Evolutionary conservation across 805 yeast species (phyloP), one percentile per base, ranked within the genome.

Genomic region (Priceomyces castillae): DNA sequence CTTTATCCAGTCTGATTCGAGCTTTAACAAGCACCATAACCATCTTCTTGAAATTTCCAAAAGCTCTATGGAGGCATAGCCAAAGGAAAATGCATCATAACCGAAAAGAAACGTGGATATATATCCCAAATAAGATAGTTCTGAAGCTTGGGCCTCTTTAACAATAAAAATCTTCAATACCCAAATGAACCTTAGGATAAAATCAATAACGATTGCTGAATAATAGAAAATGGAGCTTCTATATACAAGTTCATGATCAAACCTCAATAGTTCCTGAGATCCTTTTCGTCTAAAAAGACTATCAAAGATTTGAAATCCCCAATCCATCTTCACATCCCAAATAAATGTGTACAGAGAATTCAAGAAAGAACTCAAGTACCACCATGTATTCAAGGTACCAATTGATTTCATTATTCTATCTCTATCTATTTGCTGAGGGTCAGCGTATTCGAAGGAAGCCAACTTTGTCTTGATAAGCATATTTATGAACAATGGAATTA

Each of bases 271-370:
- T 15, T 35, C 34, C 33, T 30, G 31, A 16, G 42, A 37, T 23
- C 36, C 46, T 30, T 34, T 49, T n/a, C 45, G 38, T 15, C 40
- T 44, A 30, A 61, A 55, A 12, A 65, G 30, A 3, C 46, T 48
- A 36, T 69, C 71, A 53, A 85, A 70, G 7, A 85, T 54, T 9
- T 76, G 75, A 39, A 89, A 71, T 35, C 81, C 80, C 99, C 99
- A 94, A 67, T 94, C 99, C 75, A 80, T 80, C 40, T 76, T 76
- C 10, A 92, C 63, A 62, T 94, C 99, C 99, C 99, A 94, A 43
- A 80, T 67, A 47, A 88, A 86, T 12, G 95, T 77, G 61, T 86
- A 94, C 0, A 79, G 54, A 0, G 98, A 85, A 58, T 86, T 89
- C 33, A 86, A 54, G 1, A 82, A 56, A 3, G 73, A 65, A 4